Evolutionary conservation across 2,329 filamentous ascomycete species (phyloP), one percentile per base, ranked within the genome.

Genomic region (Botryotinia calthae): DNA sequence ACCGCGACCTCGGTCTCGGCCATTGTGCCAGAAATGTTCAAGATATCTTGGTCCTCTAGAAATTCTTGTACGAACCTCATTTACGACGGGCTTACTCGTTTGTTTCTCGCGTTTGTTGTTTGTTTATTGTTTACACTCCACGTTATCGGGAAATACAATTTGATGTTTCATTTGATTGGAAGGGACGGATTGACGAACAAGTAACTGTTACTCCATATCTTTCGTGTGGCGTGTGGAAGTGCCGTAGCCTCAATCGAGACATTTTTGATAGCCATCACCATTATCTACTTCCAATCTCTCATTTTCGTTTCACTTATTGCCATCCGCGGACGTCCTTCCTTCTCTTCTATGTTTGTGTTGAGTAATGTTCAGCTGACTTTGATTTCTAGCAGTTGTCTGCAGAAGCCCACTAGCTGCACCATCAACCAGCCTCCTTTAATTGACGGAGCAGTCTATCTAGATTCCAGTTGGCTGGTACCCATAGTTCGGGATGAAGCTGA

Each of bases 391-490:
- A 28, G 16, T 63, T 8, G 22, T 66, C 44, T 48, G 63, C 44
- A 66, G 63, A 66, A 51, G 44, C 63, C 62, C 64, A 54, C 46
- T 63, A 59, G 28, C 61, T 54, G 46, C 46, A 40, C 20, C 34
- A n/a, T 66, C 44, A 51, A 28, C 64, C 46, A 54, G 25, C 64
- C 64, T 54, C 64, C 46, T 40, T 61, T 40, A 63, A 42, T 63
- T 42, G 64, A 54, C 46, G 46, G 46, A 67, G 37, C 25, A 67
- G 6, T 54, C 46, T 46, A 22, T 46, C 42, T 18, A 56, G n/a
- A 56, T 25, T 61, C 58, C 64, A n/a, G 46, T 40, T 40, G 46
- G 46, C 22, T 28, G 4, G 25, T 54, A 54, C 46, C 64, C 46
- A 66, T 51, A 37, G 44, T 54, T 66, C 64, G 31, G 46, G 64